Base-by-base conservation (phyloP, 805 yeast species). In the Metschnikowia kunwiensis region DNA sequence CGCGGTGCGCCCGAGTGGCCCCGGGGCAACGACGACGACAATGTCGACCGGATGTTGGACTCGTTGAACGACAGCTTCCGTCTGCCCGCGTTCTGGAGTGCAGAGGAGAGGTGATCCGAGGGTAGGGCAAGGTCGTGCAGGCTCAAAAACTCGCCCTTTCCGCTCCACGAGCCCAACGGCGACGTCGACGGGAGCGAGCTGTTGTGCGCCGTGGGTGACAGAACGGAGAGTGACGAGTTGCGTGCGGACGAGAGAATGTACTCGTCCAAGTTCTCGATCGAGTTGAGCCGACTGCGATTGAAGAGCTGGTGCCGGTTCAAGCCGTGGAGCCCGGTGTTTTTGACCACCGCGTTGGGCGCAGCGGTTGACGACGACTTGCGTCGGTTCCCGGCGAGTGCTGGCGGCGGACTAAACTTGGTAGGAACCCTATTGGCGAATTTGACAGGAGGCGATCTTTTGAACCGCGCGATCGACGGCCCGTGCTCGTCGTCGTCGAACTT, bases 401-500 rank as follows among this genome's bases (percentile, higher is more conserved):
- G 69, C 5, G 72, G 71, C 6, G 70, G 65, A 37, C 63, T 58
- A 24, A 60, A 40, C 37, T 61, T 67, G 34, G 55, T 43, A 22
- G 67, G 74, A 27, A 57, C 74, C 33, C 62, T 62, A 50, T 55
- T 68, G 46, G 72, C 77, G 49, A 63, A 71, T 50, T 53, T 57
- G 32, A 64, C 49, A 1, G 70, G 70, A 6, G 66, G 68, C 3
- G 63, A 50, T 27, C 44, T 46, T 38, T 51, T 52, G 36, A 36
- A 36, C 25, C 27, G 29, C 6, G 35, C 8, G 16, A 24, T 32
- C 20, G 34, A 19, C 14, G 29, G 16, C 22, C 30, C 23, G n/a
- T 26, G 32, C 3, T 25, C 36, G 30, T 42, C 51, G n/a, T 56
- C 55, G 23, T 59, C 64, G 33, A 58, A 58, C 7, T 52, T 45